Conservation (phyloP, 177 flowering plant species). For the Vitis hybrid region DNA sequence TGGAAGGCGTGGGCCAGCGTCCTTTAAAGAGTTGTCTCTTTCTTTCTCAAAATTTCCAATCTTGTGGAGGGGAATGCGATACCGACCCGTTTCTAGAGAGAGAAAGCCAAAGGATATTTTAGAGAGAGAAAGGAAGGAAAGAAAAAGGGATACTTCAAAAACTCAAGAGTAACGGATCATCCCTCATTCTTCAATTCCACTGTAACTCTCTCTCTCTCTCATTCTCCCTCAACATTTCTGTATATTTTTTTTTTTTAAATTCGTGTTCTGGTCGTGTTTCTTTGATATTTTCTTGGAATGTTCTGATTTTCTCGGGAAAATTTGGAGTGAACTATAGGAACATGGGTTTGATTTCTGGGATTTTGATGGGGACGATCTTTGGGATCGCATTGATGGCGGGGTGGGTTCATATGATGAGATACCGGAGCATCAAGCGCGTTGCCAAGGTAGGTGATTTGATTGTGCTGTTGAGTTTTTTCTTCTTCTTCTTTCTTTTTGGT, state of each 20-base stretch:
- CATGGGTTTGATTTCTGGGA: constrained; percentile 87
- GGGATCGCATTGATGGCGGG: constrained; percentile 93
- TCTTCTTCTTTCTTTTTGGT: background rate
- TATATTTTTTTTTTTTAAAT: background rate
- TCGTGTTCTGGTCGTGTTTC: constrained; percentile 3
- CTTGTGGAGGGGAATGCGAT: background rate
- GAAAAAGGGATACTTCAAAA: too few relatives aligned
- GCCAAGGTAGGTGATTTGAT: constrained; percentile 52
- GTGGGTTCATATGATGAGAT: constrained; percentile 77
- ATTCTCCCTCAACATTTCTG: background rate
- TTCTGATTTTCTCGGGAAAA: background rate
- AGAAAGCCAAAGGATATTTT: background rate
- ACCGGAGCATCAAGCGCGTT: constrained; percentile 65
- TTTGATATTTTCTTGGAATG: constrained; percentile 1
- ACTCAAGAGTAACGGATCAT: background rate
- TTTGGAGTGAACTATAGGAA: constrained; percentile 17
- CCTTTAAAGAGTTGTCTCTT: background rate
- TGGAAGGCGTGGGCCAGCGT: background rate
- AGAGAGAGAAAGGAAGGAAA: background rate
- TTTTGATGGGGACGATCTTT: constrained; percentile 68
- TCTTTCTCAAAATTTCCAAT: background rate
- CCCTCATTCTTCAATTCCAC: background rate
- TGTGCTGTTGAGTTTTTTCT: background rate
- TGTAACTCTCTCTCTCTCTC: background rate
- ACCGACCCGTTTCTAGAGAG: constrained; percentile 2